A percentile compares a stretch with the other conserved stretches of the same genome.
Evolutionary conservation across 106 monocot genomes (phyloP).

Genomic region (Gastrodia elata): DNA sequence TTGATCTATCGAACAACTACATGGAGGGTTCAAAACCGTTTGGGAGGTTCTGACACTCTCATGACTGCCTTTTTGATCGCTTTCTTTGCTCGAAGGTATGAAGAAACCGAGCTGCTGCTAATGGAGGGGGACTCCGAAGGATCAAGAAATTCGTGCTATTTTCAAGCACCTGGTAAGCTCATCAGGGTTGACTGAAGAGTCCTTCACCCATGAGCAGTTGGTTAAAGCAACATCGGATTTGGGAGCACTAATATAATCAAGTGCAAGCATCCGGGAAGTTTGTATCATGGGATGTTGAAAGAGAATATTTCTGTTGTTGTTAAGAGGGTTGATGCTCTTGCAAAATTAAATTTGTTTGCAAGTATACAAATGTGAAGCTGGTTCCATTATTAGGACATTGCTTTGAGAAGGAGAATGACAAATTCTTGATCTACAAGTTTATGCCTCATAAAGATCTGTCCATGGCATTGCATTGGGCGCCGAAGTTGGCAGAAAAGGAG

Average conservation of each 20-base stretch:
- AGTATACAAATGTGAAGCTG: slow-evolving; percentile 30
- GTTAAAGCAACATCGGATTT: slow-evolving; percentile 51
- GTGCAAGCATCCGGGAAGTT: slow-evolving; percentile 65
- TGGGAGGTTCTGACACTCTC: slow-evolving; percentile 31
- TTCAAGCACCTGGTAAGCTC: slow-evolving; percentile 10
- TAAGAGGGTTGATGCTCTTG: slow-evolving; percentile 43
- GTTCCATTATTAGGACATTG: slow-evolving; percentile 63
- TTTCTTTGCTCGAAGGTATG: slow-evolving; percentile 20
- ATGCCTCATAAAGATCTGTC: slow-evolving; percentile 50
- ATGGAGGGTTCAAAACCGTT: slow-evolving; percentile 32
- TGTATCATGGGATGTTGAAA: slow-evolving; percentile 60
- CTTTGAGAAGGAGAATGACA: slow-evolving; percentile 57
- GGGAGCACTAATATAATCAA: slow-evolving; percentile 50
- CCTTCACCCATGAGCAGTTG: slow-evolving; percentile 55
- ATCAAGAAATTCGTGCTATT: background rate
- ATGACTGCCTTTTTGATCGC: slow-evolving; percentile 13
- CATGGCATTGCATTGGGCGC: slow-evolving; percentile 30
- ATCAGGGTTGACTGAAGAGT: slow-evolving; percentile 30
- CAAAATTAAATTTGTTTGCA: slow-evolving; percentile 53
- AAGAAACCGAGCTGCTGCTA: background rate
- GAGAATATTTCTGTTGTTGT: slow-evolving; percentile 52
- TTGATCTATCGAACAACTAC: slow-evolving; percentile 61
- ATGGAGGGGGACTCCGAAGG: slow-evolving; percentile 8
- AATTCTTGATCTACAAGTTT: slow-evolving; percentile 48
- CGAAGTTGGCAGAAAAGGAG: slow-evolving; percentile 25